Percentiles rank a stretch among this genome's conserved stretches.
phyloP scores from a whole-genome alignment of 192 early-diverging fungal species.

The Lobulomyces angularis region DNA sequence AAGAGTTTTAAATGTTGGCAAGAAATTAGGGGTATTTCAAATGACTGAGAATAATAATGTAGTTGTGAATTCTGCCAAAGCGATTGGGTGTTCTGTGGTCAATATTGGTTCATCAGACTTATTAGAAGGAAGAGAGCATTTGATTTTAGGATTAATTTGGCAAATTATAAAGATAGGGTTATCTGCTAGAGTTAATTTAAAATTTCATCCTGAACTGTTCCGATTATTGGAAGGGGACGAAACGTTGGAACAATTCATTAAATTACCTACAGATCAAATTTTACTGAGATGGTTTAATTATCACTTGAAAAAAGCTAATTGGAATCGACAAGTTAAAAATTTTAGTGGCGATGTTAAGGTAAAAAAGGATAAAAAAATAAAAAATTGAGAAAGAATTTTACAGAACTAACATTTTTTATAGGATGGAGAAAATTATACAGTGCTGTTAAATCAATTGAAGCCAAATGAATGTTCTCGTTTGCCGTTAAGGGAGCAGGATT shows the following conservation, averaged over 20 bases:
- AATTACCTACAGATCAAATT: conserved; percentile 91
- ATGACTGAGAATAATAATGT: conserved; percentile 99
- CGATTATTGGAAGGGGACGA: conserved; percentile 86
- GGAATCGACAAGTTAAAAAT: conserved; percentile 73
- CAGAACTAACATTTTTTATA: background rate
- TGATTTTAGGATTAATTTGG: conserved; percentile 96
- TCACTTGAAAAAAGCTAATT: conserved; percentile 87
- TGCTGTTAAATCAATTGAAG: conserved; percentile 83
- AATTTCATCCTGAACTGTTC: conserved; percentile 95
- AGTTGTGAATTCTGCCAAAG: conserved; percentile 98
- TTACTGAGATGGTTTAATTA: conserved; percentile 99
- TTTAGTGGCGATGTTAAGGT: conserved; percentile 79
- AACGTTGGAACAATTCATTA: conserved; percentile 84
- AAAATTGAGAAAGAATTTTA: too few relatives aligned
- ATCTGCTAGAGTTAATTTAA: conserved; percentile 92
- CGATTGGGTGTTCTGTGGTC: conserved; percentile 94
- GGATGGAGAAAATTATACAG: conserved; percentile 91
- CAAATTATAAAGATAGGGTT: conserved; percentile 98
- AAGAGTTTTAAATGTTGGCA: conserved; percentile 81
- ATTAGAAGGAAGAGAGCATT: conserved; percentile 91
- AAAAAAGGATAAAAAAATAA: too few relatives aligned
- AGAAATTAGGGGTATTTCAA: conserved; percentile 85
- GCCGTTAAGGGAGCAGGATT: conserved; percentile 68
- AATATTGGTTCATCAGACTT: conserved; percentile 97
- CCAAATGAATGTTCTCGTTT: conserved; percentile 67